Percentiles rank a stretch among this genome's conserved stretches.
Evolutionary conservation across 1,139 yeast genomes (phyloP).

Genomic region (Yamadazyma aaseri): DNA sequence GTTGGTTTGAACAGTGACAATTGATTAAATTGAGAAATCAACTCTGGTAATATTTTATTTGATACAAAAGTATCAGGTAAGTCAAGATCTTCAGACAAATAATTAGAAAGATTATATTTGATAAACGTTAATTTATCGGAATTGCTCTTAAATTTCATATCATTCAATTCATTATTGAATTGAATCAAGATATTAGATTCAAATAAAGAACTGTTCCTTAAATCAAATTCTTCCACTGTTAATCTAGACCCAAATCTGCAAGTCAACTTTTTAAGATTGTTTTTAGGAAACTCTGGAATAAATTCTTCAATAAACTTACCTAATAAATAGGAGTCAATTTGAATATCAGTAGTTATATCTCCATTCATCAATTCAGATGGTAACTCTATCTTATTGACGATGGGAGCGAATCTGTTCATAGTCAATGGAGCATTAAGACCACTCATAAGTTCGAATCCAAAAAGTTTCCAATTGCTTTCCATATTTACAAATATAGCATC

Average conservation of each 20-base stretch:
- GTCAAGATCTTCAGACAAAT: conserved; percentile 10
- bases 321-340: conserved; percentile 50
- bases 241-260: conserved; percentile 39
- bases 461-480: conserved; percentile 81
- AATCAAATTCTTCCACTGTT: conserved; percentile 49
- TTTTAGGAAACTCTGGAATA: conserved; percentile 7
- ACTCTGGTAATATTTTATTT: conserved; percentile 65
- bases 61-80: conserved; percentile 62
- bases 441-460: conserved; percentile 70
- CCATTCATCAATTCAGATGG: conserved; percentile 25
- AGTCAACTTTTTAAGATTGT: conserved; percentile 20
- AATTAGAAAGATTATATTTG: conserved; percentile 38
- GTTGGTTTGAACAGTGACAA: conserved; percentile 22
- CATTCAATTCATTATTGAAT: conserved; percentile 50
- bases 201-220: conserved; percentile 42
- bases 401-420: conserved; percentile 8
- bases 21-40: conserved; percentile 38
- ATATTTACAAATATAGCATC: conserved; percentile 61
- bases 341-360: conserved; percentile 47
- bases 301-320: conserved; percentile 48
- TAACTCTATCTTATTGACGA: conserved; percentile 5
- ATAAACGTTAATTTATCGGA: conserved; percentile 53
- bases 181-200: conserved; percentile 43
- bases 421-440: conserved; percentile 41
- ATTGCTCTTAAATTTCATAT: conserved; percentile 49